phyloP scores from a whole-genome alignment of 108 stramenopile genomes.

The Cyclostephanos invisitatus region DNA sequence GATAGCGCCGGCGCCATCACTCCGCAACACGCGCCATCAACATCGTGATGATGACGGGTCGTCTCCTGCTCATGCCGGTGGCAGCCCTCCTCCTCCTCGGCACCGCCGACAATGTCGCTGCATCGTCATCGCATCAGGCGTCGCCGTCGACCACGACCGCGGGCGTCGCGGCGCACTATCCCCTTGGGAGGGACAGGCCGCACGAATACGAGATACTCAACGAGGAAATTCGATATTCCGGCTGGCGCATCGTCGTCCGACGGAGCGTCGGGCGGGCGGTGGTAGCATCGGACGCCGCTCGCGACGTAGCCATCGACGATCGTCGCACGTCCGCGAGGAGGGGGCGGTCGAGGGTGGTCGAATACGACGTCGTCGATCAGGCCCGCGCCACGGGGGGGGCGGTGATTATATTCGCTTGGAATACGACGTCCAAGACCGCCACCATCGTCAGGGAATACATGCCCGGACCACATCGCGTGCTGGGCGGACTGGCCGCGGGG shows the following conservation, averaged over 20 bases:
- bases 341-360: constrained; percentile 29
- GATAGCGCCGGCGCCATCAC: too few species aligned
- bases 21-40: too few species aligned
- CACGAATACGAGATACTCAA: constrained; percentile 57
- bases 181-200: constrained; percentile 32
- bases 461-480: constrained; percentile 64
- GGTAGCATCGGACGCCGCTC: constrained; percentile 25
- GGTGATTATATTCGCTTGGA: constrained; percentile 83
- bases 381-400: constrained; percentile 52
- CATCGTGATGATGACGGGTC: too few species aligned
- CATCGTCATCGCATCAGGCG: not conserved
- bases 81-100: too few species aligned
- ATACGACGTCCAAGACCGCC: constrained; percentile 67
- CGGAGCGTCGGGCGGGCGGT: constrained; percentile 58
- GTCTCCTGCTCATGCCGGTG: too few species aligned
- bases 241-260: constrained; percentile 67
- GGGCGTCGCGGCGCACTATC: constrained; percentile 6
- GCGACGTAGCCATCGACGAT: constrained; percentile 39
- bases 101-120: too few species aligned
- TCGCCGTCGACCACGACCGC: not conserved
- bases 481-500: constrained; percentile 77
- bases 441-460: constrained; percentile 81
- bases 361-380: constrained; percentile 61
- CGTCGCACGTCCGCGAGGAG: not conserved
- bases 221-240: constrained; percentile 59